These are phyloP conservation scores for Xylaria castorea DNA, from an alignment of 495 filamentous ascomycete species.

Conservation along the genomic window DNA sequence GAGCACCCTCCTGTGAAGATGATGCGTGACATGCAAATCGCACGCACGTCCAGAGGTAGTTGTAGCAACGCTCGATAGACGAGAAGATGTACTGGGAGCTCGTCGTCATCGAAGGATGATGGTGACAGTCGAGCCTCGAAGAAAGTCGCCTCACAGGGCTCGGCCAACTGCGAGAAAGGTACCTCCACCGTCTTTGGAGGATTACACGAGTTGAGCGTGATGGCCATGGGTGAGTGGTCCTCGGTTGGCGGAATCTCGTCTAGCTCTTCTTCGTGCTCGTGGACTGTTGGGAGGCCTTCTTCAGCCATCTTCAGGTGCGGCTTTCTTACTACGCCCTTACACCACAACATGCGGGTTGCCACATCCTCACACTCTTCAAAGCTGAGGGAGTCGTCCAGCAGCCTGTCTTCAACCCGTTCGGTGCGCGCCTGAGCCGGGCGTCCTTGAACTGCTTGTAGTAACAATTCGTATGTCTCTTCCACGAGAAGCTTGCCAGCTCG, in stretches of 20 bases:
- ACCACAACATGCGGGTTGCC: constrained; percentile 77
- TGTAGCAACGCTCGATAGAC: constrained; percentile 77
- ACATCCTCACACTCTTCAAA: constrained; percentile 85
- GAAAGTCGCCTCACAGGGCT: constrained; percentile 77
- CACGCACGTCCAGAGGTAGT: constrained; percentile 81
- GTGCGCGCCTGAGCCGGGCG: constrained; percentile 26
- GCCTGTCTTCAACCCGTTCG: constrained; percentile 38
- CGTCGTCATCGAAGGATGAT: constrained; percentile 78
- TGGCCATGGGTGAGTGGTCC: constrained; percentile 43
- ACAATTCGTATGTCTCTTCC: constrained; percentile 70
- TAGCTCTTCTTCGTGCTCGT: constrained; percentile 58
- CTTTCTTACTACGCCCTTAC: constrained; percentile 51
- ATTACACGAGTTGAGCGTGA: constrained; percentile 57
- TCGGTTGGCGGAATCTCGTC: constrained; percentile 37
- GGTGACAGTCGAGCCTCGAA: constrained; percentile 61
- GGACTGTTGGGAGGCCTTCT: constrained; percentile 51
- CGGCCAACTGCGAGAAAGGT: constrained; percentile 70
- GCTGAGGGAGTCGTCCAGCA: constrained; percentile 47
- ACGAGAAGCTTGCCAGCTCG: constrained; percentile 75
- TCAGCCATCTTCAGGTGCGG: constrained; percentile 35
- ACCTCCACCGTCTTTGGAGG: constrained; percentile 62
- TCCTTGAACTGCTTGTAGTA: constrained; percentile 50
- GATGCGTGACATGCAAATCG: constrained; percentile 87
- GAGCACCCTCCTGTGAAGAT: constrained; percentile 85
- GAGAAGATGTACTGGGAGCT: constrained; percentile 74